A percentile compares a stretch with the other conserved stretches of the same genome.
phyloP scores from a whole-genome alignment of 352 stramenopile species.

The Globisporangium parvum region DNA sequence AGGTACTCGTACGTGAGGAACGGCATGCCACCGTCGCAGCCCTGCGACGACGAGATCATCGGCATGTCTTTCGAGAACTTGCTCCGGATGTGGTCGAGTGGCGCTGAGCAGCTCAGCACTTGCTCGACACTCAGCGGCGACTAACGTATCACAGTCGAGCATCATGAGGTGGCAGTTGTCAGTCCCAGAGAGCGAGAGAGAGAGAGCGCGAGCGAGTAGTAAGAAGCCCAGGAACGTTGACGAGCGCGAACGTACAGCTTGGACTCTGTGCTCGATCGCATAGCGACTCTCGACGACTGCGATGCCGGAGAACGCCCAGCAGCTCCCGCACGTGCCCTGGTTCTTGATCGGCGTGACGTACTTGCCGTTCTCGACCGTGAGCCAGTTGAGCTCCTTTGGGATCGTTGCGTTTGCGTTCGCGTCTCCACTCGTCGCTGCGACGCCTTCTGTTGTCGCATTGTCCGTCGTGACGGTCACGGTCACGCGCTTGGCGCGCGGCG shows the following conservation, averaged over 20 bases:
- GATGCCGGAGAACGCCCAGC: conserved; percentile 90
- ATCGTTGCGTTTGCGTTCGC: conserved; percentile 20
- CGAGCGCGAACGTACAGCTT: conserved; percentile 24
- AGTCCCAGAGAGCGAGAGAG: background rate
- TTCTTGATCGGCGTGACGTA: conserved; percentile 91
- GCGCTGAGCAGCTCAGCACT: conserved; percentile 69
- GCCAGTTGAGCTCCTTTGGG: conserved; percentile 61
- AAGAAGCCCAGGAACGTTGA: background rate
- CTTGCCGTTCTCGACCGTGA: conserved; percentile 58
- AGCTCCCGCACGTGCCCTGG: conserved; percentile 90
- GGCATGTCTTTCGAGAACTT: conserved; percentile 58
- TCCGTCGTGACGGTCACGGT: conserved; percentile 13
- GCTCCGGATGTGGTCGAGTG: conserved; percentile 68
- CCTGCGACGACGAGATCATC: conserved; percentile 59
- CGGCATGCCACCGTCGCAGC: conserved; percentile 85
- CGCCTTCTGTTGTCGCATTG: background rate
- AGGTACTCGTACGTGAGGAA: conserved; percentile 89
- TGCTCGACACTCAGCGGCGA: conserved; percentile 79
- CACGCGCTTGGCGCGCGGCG: conserved; percentile 5
- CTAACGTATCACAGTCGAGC: conserved; percentile 3
- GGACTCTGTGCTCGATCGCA: conserved; percentile 71
- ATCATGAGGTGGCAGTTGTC: background rate
- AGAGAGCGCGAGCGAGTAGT: too few relatives aligned
- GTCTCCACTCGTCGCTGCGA: conserved; percentile 8
- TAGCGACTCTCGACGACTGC: conserved; percentile 67